Evolutionary conservation across 2,329 filamentous ascomycete species (phyloP).

Genomic region (Fusarium succisae): DNA sequence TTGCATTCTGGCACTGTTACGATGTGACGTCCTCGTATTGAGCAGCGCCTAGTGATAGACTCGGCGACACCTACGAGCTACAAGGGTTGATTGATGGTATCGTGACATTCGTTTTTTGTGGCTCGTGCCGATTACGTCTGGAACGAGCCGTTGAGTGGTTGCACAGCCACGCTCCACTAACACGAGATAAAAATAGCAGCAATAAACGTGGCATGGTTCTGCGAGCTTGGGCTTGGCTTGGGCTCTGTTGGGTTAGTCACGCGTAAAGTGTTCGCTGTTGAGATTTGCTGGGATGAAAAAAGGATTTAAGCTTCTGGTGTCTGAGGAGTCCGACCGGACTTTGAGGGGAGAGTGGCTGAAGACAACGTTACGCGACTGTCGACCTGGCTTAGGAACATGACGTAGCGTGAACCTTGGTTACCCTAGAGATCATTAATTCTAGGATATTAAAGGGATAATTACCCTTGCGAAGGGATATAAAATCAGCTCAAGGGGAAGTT

Average conservation of each 20-base stretch:
- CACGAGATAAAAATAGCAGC: constrained; percentile 20
- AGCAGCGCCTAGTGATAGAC: not conserved
- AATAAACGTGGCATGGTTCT: not conserved
- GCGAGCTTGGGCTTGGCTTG: not conserved
- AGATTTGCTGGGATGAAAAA: not conserved
- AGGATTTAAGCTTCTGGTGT: not conserved
- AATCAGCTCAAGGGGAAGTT: too few species aligned
- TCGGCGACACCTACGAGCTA: not conserved
- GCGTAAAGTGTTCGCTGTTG: not conserved
- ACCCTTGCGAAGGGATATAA: not conserved
- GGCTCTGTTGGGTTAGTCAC: not conserved
- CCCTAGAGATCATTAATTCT: not conserved
- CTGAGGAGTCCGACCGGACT: not conserved
- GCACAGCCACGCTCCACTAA: constrained; percentile 4
- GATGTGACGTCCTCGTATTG: not conserved
- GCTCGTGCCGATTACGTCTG: not conserved
- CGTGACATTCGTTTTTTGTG: not conserved
- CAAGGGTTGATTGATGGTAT: not conserved
- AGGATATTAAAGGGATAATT: not conserved
- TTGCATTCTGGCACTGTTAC: not conserved
- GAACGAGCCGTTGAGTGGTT: not conserved
- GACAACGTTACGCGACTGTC: not conserved
- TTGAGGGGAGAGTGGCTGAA: not conserved
- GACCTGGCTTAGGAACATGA: not conserved
- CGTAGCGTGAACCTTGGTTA: not conserved